A percentile compares a stretch with the other conserved stretches of the same genome.
phyloP scores from a whole-genome alignment of 345 rosid species.

The Limnanthes douglasii region DNA sequence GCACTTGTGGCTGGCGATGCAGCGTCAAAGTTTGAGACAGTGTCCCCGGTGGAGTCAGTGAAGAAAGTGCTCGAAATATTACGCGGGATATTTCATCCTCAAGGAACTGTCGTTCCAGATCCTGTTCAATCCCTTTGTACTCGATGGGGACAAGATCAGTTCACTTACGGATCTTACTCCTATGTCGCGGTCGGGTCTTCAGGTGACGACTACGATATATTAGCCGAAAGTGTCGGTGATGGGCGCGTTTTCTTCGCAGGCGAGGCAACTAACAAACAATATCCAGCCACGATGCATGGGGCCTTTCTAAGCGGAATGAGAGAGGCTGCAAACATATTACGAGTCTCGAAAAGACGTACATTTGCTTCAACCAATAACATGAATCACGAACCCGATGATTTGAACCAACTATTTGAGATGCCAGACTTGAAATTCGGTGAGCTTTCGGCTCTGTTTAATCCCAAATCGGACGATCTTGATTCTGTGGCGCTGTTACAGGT shows the following conservation, averaged over 20 bases:
- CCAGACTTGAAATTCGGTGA: conserved; percentile 40
- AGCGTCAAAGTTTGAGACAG: conserved; percentile 57
- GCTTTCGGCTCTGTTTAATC: conserved; percentile 45
- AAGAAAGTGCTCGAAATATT: conserved; percentile 52
- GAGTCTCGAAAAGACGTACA: conserved; percentile 56
- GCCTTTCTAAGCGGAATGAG: conserved; percentile 98
- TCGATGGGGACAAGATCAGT: conserved; percentile 85
- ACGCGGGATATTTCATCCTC: conserved; percentile 73
- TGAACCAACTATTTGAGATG: conserved; percentile 28
- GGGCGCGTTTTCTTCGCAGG: conserved; percentile 97
- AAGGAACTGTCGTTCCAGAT: conserved; percentile 92
- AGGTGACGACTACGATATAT: conserved; percentile 91
- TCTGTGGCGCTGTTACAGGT: conserved; percentile 36
- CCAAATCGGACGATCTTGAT: conserved; percentile 30
- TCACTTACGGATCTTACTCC: conserved; percentile 78
- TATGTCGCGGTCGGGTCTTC: conserved; percentile 87
- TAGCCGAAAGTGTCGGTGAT: conserved; percentile 84
- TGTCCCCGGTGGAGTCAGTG: conserved; percentile 84
- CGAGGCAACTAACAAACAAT: conserved; percentile 89
- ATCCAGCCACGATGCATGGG: conserved; percentile 98
- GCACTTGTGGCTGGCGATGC: conserved; percentile 96
- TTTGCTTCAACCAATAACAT: conserved; percentile 13
- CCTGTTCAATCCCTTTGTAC: conserved; percentile 89
- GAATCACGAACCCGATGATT: conserved; percentile 14
- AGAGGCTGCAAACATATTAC: conserved; percentile 78